Evolutionary conservation across 768 basidiomycete genomes (phyloP).

Genomic region (Psilocybe sp.): DNA sequence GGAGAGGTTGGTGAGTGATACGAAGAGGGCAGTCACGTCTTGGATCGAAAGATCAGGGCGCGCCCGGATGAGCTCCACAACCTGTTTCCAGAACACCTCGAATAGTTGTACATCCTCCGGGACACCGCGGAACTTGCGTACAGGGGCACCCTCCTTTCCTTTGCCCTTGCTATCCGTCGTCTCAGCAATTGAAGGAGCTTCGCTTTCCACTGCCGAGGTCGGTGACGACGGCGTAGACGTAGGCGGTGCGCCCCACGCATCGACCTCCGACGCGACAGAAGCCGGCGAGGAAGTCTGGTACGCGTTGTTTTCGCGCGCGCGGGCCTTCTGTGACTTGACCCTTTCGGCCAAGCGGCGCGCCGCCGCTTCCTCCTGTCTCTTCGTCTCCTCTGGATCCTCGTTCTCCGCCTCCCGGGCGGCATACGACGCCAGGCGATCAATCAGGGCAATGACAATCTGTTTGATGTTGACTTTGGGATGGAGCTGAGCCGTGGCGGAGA

Average conservation of each 20-base stretch:
- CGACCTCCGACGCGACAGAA: constrained; percentile 32
- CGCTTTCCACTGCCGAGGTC: constrained; percentile 30
- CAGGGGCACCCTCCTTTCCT: constrained; percentile 51
- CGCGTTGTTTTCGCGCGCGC: constrained; percentile 52
- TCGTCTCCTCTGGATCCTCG: constrained; percentile 93
- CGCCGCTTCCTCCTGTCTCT: constrained; percentile 90
- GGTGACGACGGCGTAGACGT: constrained; percentile 31
- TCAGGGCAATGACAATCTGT: constrained; percentile 94
- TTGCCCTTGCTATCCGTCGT: constrained; percentile 47
- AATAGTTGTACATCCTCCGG: constrained; percentile 95
- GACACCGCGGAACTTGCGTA: constrained; percentile 89
- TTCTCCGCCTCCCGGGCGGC: constrained; percentile 97
- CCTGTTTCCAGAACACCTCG: constrained; percentile 98
- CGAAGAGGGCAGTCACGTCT: constrained; percentile 93
- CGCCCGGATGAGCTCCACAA: constrained; percentile 96
- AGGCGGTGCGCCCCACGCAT: constrained; percentile 41
- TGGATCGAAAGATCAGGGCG: constrained; percentile 97
- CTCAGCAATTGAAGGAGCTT: constrained; percentile 24
- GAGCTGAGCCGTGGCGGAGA: constrained; percentile 91
- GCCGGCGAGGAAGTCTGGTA: constrained; percentile 30
- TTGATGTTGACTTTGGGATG: constrained; percentile 99
- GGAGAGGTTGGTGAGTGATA: constrained; percentile 92
- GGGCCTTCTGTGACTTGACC: constrained; percentile 72
- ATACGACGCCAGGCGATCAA: constrained; percentile 93
- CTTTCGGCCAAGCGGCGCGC: constrained; percentile 84